Evolutionary conservation across 768 basidiomycete genomes (phyloP).

Genomic region (Amanita muscaria): DNA sequence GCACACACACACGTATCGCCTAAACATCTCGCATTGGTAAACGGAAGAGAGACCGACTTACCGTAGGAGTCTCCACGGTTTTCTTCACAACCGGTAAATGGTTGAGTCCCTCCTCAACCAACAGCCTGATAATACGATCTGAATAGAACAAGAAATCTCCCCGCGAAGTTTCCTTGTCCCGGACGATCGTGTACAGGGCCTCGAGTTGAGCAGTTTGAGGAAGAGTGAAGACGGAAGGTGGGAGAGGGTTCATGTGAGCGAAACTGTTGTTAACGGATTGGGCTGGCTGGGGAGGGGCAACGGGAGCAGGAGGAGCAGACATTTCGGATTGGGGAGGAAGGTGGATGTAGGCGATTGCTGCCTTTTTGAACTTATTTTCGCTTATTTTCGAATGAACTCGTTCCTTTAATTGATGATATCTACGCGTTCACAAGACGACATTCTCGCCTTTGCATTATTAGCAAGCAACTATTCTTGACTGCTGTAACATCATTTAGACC

Average conservation of each 20-base stretch:
- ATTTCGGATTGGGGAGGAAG: too few relatives aligned
- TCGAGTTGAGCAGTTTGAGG: slow-evolving; percentile 90
- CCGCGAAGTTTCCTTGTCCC: slow-evolving; percentile 77
- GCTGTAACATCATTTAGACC: too few relatives aligned
- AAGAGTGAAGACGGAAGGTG: slow-evolving; percentile 81
- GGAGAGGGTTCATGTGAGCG: slow-evolving; percentile 39
- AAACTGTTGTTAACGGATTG: slow-evolving; percentile 15
- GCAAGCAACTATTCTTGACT: too few relatives aligned
- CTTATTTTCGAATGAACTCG: too few relatives aligned
- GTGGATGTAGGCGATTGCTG: too few relatives aligned
- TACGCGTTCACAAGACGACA: too few relatives aligned
- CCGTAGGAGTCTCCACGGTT: slow-evolving; percentile 77
- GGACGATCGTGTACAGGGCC: slow-evolving; percentile 90
- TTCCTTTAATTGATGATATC: too few relatives aligned
- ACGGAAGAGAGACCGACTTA: slow-evolving; percentile 24
- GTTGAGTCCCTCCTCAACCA: slow-evolving; percentile 84
- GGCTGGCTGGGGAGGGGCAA: slow-evolving; percentile 2
- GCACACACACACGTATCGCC: too few relatives aligned
- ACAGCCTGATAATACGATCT: slow-evolving; percentile 79
- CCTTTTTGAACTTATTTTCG: too few relatives aligned
- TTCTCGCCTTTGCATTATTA: too few relatives aligned
- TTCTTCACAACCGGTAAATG: slow-evolving; percentile 68
- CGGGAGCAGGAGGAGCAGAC: not conserved
- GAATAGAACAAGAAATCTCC: slow-evolving; percentile 97
- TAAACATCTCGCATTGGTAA: too few relatives aligned